Percentiles rank a stretch among this genome's conserved stretches.
Conservation (phyloP, 768 basidiomycete species). For the Phylloporus rhodoxanthus region DNA sequence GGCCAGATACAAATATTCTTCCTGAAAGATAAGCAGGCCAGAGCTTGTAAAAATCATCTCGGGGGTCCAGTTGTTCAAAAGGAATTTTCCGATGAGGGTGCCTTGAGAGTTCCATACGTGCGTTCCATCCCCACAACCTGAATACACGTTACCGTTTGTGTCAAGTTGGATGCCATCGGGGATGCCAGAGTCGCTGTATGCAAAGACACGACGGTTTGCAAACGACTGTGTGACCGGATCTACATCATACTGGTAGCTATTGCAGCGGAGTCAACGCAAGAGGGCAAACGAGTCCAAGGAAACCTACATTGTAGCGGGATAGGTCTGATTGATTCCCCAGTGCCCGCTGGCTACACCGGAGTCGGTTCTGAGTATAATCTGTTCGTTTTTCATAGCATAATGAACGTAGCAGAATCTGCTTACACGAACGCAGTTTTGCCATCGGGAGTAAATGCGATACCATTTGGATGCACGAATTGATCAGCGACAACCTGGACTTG, state of each 20-base stretch:
- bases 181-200: slow-evolving; percentile 58
- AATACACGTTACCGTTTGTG: slow-evolving; percentile 57
- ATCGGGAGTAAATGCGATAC: slow-evolving; percentile 63
- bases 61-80: slow-evolving; percentile 34
- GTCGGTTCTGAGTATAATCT: slow-evolving; percentile 28
- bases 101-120: slow-evolving; percentile 57
- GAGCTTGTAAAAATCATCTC: slow-evolving; percentile 39
- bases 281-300: not conserved
- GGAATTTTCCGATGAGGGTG: slow-evolving; percentile 61
- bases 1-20: slow-evolving; percentile 36
- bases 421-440: slow-evolving; percentile 64
- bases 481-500: slow-evolving; percentile 69
- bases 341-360: slow-evolving; percentile 34
- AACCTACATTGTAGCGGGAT: slow-evolving; percentile 64
- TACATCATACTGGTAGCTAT: slow-evolving; percentile 68
- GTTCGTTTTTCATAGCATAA: not conserved
- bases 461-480: slow-evolving; percentile 69
- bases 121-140: slow-evolving; percentile 63
- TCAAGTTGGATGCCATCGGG: slow-evolving; percentile 69
- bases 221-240: slow-evolving; percentile 51
- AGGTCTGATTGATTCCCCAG: slow-evolving; percentile 48
- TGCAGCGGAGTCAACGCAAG: not conserved
- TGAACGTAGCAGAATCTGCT: slow-evolving; percentile 9
- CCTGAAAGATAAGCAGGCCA: slow-evolving; percentile 36
- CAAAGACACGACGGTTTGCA: slow-evolving; percentile 58